These are phyloP conservation scores for Aristolochia fimbriata DNA, from an alignment of 164 flowering plant genomes.

Conservation along the genomic window DNA sequence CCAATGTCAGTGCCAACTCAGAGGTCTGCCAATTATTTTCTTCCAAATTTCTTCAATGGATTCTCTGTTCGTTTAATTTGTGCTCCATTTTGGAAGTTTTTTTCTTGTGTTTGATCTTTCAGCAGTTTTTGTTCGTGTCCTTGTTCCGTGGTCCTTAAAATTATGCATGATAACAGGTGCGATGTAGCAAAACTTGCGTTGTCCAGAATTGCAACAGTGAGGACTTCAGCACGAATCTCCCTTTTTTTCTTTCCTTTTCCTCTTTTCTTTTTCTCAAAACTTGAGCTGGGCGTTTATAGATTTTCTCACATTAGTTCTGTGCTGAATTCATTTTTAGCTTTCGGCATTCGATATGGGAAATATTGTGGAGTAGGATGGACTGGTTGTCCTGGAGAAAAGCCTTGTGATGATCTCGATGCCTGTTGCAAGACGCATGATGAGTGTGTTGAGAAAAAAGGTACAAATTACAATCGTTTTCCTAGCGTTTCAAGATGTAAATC, in stretches of 20 bases:
- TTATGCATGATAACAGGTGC: slow-evolving; percentile 27
- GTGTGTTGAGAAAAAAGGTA: slow-evolving; percentile 57
- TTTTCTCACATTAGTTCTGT: not conserved
- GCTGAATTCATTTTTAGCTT: slow-evolving; percentile 7
- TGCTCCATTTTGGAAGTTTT: not conserved
- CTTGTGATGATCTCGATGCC: slow-evolving; percentile 91
- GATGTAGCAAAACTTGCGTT: slow-evolving; percentile 66
- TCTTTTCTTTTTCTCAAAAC: not conserved
- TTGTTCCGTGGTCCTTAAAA: not conserved
- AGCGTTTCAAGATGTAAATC: no score
- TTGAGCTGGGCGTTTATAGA: not conserved
- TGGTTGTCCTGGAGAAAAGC: slow-evolving; percentile 87
- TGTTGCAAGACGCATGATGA: slow-evolving; percentile 87
- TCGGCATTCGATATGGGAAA: slow-evolving; percentile 63
- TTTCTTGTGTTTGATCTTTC: not conserved
- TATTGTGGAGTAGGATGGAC: slow-evolving; percentile 87
- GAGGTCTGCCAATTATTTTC: no score
- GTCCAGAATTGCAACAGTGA: slow-evolving; percentile 64
- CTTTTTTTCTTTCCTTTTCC: not conserved
- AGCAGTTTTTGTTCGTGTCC: not conserved
- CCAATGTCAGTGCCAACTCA: not conserved
- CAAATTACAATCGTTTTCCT: no score
- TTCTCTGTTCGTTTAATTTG: no score
- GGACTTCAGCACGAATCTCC: not conserved
- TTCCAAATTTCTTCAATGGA: no score